Base-by-base conservation (phyloP, 2,329 filamentous ascomycete genomes). In the Colletotrichum navitas region DNA sequence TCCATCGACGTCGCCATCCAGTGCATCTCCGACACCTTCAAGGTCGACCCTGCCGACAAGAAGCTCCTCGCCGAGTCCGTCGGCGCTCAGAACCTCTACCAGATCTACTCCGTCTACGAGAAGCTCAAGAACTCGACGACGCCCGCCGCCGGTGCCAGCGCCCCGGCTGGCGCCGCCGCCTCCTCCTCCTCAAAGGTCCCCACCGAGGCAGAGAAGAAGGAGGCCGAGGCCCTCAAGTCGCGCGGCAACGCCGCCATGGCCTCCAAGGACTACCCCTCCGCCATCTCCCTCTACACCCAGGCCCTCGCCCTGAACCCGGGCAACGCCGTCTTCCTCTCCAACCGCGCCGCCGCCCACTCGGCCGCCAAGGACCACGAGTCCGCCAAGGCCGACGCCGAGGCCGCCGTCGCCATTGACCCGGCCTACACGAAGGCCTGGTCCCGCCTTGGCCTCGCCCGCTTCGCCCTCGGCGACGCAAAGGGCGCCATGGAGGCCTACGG, bases 371-470 rank as follows among this genome's bases (percentile, higher is more conserved):
- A 97, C 83, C 95, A 98, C 85, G 90, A 92, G 73, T 91, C 93
- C 74, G 96, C 96, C 16, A 91, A 90, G 77, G 87, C 91, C 73
- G 96, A 99, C 81, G 96, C 96, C 58, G 95, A 98, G 85, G 89
- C 96, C 75, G 96, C 96, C 66, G 93, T 96, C 67, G 89, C 90
- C 68, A 89, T 94, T 66, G 96, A 99, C 81, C 94, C 96, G 16
- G 91, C 90, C 80, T 99, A 98, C 87, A 97, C 95, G 75, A 98
- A 99, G 85, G 96, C 94, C 21, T 99, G 96, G 96, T 96, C 93
- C 76, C 90, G 96, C 73, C 88, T 99, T 26, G 96, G 96, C 26
- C 91, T 98, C 49, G 96, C 96, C 54, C 90, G 92, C 73, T 99
- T 95, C 82, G 95, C 95, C 21, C 89, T 98, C 63, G 95, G 95